Percentiles rank a stretch among this genome's conserved stretches.
Conservation (phyloP, 2,329 filamentous ascomycete species). For the Aspergillus melleus region DNA sequence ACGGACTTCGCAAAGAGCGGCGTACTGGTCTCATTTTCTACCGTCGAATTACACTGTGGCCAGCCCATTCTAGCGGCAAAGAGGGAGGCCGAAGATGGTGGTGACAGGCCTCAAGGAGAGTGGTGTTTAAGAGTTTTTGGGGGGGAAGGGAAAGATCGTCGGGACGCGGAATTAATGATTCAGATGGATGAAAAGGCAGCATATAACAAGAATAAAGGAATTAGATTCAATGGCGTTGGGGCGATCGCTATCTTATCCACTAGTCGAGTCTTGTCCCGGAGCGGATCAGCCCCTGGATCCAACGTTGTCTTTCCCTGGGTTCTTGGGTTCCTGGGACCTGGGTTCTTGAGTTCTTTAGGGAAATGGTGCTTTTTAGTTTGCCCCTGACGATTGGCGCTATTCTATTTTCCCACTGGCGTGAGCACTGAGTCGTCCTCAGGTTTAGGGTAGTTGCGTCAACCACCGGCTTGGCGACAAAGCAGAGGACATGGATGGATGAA, state of each 20-base stretch:
- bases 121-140: conserved; percentile 6
- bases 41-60: conserved; percentile 53
- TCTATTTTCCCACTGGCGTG: not conserved
- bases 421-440: not conserved
- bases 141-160: conserved; percentile 1
- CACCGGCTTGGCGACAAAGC: not conserved
- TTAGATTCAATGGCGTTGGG: not conserved
- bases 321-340: not conserved
- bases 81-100: conserved; percentile 2
- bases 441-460: not conserved
- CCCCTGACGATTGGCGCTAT: not conserved
- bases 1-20: not conserved
- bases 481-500: not conserved
- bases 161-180: not conserved
- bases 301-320: conserved; percentile 4
- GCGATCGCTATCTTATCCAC: conserved; percentile 14
- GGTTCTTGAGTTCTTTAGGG: not conserved
- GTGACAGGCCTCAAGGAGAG: not conserved
- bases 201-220: not conserved
- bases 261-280: conserved; percentile 1
- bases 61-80: conserved; percentile 39
- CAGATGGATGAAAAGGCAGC: not conserved
- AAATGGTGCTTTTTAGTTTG: not conserved
- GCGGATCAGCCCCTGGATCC: conserved; percentile 17
- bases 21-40: conserved; percentile 48